phyloP scores from a whole-genome alignment of 75 land plant species.

The Pinus taeda region DNA sequence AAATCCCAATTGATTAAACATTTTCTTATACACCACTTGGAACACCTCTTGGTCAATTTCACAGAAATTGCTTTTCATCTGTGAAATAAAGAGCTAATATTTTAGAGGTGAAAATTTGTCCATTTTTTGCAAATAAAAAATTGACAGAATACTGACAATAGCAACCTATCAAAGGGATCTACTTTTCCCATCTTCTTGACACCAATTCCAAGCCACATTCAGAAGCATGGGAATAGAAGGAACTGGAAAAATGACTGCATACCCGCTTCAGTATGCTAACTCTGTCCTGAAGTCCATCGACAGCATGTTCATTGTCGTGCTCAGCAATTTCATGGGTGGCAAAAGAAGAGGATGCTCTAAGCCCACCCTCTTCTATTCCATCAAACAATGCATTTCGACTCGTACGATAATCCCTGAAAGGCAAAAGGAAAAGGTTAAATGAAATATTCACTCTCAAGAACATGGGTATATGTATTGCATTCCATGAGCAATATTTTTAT shows the following conservation, averaged over 20 bases:
- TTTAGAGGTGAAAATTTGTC: neutral
- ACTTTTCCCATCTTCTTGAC: neutral
- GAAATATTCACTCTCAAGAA: no score
- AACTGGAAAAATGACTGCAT: conserved; percentile 8
- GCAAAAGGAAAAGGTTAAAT: no score
- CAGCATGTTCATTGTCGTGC: conserved; percentile 80
- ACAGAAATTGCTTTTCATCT: no score
- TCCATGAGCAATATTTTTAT: no score
- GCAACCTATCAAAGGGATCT: neutral
- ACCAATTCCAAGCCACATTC: neutral
- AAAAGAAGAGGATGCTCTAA: conserved; percentile 63
- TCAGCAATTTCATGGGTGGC: conserved; percentile 80
- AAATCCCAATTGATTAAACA: neutral
- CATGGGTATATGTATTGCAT: no score
- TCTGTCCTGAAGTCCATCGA: conserved; percentile 82
- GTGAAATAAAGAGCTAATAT: neutral
- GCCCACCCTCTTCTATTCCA: conserved; percentile 87
- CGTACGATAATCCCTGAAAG: conserved; percentile 53
- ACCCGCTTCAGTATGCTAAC: conserved; percentile 82
- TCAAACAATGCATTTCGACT: conserved; percentile 67
- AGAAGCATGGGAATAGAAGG: neutral
- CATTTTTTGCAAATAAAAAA: neutral
- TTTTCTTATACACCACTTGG: neutral
- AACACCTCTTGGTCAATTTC: neutral
- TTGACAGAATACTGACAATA: neutral